Conservation (phyloP, 306 rosid species). For the Rosa persica region DNA sequence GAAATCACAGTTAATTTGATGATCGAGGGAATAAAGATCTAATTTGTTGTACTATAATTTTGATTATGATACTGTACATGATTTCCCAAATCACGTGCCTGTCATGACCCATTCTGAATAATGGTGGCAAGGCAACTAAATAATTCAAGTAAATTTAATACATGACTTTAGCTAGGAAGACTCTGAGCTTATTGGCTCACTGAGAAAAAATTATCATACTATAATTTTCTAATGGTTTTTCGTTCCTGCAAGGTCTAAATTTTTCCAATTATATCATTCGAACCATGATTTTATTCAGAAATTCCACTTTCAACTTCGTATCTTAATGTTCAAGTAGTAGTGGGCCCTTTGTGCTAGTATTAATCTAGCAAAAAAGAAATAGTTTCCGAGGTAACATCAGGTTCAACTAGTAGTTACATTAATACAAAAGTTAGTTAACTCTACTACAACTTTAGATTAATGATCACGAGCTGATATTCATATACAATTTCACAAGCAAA, state of each 20-base stretch:
- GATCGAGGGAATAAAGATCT: constrained; percentile 17
- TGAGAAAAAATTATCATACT: background rate
- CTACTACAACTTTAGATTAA: background rate
- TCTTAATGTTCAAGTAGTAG: background rate
- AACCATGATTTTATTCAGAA: background rate
- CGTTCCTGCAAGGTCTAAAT: background rate
- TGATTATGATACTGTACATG: constrained; percentile 9
- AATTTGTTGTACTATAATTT: constrained; percentile 6
- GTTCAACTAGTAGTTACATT: background rate
- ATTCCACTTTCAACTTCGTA: background rate
- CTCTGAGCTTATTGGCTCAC: background rate
- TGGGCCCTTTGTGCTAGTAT: background rate
- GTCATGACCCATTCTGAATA: constrained; percentile 11
- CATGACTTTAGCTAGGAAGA: background rate
- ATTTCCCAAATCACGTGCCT: constrained; percentile 36
- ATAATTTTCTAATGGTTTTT: background rate
- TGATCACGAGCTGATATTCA: background rate
- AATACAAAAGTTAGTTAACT: background rate
- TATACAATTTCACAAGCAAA: background rate
- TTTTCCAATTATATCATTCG: background rate
- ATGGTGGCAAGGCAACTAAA: constrained; percentile 19
- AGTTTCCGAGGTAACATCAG: background rate
- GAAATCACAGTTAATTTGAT: constrained; percentile 19
- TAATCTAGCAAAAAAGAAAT: background rate
- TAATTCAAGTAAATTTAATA: background rate